These are phyloP conservation scores for Penicillium sumatraense DNA, from an alignment of 2,329 filamentous ascomycete species.

Conservation along the genomic window DNA sequence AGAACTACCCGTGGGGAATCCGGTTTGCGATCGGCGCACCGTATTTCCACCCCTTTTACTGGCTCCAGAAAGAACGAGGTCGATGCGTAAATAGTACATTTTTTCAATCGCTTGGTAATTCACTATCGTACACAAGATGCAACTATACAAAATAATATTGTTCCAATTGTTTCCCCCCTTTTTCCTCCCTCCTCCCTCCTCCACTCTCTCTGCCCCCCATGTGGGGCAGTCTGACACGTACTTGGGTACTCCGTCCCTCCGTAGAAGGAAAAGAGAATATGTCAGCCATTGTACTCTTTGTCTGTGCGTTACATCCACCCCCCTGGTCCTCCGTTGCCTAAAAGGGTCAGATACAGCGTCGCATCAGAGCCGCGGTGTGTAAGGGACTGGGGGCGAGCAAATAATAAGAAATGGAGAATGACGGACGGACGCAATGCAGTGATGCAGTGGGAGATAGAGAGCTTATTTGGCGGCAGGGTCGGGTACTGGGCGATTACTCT, in stretches of 20 bases:
- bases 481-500: conserved; percentile 27
- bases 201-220: neutral
- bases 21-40: conserved; percentile 19
- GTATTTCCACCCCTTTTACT: conserved; percentile 19
- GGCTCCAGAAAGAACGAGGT: neutral
- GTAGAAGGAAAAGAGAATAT: conserved; percentile 4
- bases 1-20: conserved; percentile 17
- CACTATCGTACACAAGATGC: conserved; percentile 12
- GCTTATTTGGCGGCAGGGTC: conserved; percentile 10
- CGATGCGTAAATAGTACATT: neutral
- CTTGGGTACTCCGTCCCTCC: too few relatives aligned
- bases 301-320: conserved; percentile 24
- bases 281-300: conserved; percentile 2
- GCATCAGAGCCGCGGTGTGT: conserved; percentile 7
- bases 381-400: neutral
- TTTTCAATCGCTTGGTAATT: conserved; percentile 3
- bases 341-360: conserved; percentile 13
- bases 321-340: conserved; percentile 9
- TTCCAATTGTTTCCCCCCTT: neutral
- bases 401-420: neutral
- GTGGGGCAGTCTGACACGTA: conserved; percentile 5
- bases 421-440: neutral
- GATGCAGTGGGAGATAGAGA: too few relatives aligned
- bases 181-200: too few relatives aligned
- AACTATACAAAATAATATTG: neutral